phyloP scores from a whole-genome alignment of 768 basidiomycete genomes.

The Clavulina sp. region DNA sequence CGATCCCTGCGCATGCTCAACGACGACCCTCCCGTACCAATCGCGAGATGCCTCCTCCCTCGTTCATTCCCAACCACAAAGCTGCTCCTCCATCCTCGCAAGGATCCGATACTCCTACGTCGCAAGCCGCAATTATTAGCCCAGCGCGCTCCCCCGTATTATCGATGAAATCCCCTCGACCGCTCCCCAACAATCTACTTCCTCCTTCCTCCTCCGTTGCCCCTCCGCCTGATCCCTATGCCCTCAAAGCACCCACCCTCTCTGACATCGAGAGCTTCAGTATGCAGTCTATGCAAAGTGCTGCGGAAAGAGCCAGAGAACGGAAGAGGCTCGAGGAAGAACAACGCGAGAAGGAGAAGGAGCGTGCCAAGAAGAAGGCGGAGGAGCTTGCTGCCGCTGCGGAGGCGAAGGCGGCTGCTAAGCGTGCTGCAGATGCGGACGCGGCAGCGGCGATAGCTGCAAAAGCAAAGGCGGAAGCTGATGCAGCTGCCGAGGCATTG shows the following conservation, averaged over 20 bases:
- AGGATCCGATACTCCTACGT: too few relatives aligned
- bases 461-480: not conserved
- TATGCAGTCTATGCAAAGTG: constrained; percentile 45
- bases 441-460: constrained; percentile 1
- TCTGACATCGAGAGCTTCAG: constrained; percentile 16
- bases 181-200: too few relatives aligned
- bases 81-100: too few relatives aligned
- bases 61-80: too few relatives aligned
- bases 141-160: too few relatives aligned
- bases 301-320: constrained; percentile 67
- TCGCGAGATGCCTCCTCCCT: too few relatives aligned
- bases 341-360: constrained; percentile 60
- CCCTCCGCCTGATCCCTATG: constrained; percentile 4
- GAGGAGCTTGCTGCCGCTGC: constrained; percentile 15
- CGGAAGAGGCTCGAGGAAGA: constrained; percentile 71
- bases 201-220: constrained; percentile 38
- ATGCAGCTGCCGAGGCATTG: not conserved
- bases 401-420: constrained; percentile 8
- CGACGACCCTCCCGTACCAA: too few relatives aligned
- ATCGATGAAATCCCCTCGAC: not conserved
- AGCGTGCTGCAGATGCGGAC: constrained; percentile 3
- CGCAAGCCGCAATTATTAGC: too few relatives aligned
- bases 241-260: not conserved
- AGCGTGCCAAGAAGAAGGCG: constrained; percentile 62
- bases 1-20: too few relatives aligned